Percentiles rank a stretch among this genome's conserved stretches.
Conservation (phyloP, 129 eudicot species). For the Scalesia atractyloides region DNA sequence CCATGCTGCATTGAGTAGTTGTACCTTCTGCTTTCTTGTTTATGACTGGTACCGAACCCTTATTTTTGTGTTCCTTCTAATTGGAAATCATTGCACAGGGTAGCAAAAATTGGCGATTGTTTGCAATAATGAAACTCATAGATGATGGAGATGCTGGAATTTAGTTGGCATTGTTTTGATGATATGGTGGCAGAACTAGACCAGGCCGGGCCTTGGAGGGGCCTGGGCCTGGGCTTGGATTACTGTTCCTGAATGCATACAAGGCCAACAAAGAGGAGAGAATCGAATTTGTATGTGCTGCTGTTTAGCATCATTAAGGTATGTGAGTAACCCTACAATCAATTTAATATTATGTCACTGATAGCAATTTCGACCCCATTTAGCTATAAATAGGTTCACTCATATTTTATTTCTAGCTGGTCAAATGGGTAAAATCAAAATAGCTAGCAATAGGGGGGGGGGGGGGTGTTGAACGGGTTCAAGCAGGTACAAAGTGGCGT, state of each 20-base stretch:
- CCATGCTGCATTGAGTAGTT: not conserved
- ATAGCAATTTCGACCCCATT: not conserved
- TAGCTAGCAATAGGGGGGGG: no score
- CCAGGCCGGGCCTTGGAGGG: not conserved
- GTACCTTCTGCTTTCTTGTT: not conserved
- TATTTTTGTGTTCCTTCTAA: not conserved
- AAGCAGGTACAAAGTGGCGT: no score
- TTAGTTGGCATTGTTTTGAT: slow-evolving; percentile 12
- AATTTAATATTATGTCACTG: not conserved
- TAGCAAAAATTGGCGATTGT: no score
- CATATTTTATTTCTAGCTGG: not conserved
- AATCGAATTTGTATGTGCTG: no score
- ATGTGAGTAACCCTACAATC: not conserved
- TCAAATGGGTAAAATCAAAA: no score
- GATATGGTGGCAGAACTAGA: slow-evolving; percentile 21
- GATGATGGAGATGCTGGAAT: slow-evolving; percentile 1
- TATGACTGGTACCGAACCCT: not conserved
- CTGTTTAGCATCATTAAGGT: not conserved
- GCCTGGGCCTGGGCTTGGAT: not conserved
- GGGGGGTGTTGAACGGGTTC: no score
- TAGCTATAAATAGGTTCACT: not conserved
- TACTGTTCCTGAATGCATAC: not conserved
- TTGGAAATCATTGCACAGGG: slow-evolving; percentile 7
- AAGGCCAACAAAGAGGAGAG: no score
- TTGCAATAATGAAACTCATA: no score